Conservation (phyloP, 352 stramenopile genomes). For the Pythium brachiatum region DNA sequence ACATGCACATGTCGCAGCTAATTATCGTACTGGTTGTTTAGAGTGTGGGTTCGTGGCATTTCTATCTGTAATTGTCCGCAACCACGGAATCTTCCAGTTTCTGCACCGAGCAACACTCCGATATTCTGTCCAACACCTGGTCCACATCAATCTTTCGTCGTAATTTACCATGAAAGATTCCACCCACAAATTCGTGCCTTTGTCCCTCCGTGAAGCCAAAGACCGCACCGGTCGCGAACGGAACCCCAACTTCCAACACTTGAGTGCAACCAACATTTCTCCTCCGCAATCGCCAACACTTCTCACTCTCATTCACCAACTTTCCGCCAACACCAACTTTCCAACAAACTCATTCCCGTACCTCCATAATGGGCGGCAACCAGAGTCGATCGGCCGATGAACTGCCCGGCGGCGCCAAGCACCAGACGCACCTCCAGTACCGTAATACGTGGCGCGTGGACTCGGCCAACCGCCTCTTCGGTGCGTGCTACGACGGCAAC, state of each 20-base stretch:
- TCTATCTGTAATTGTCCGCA: not conserved
- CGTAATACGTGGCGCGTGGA: conserved; percentile 57
- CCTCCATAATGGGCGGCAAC: conserved; percentile 14
- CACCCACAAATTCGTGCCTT: not conserved
- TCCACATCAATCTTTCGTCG: not conserved
- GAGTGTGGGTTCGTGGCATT: conserved; percentile 1
- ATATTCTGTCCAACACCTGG: conserved; percentile 1
- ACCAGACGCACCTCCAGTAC: conserved; percentile 65
- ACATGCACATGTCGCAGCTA: conserved; percentile 19
- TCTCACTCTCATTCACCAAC: not conserved
- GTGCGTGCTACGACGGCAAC: conserved; percentile 75
- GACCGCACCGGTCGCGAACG: not conserved
- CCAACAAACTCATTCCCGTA: not conserved
- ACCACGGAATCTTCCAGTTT: not conserved
- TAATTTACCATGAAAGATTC: conserved; percentile 17
- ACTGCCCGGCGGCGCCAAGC: conserved; percentile 20
- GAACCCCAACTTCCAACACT: not conserved
- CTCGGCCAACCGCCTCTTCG: conserved; percentile 71
- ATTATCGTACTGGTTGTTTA: conserved; percentile 10
- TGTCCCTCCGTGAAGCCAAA: not conserved
- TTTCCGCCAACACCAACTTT: conserved; percentile 15
- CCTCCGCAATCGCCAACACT: not conserved
- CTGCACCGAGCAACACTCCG: conserved; percentile 6
- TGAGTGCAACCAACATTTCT: too few relatives aligned
- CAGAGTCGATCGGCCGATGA: conserved; percentile 17